Evolutionary conservation across 176 grass and related monocot genomes (phyloP).

Genomic region (Chrysopogon serrulatus): DNA sequence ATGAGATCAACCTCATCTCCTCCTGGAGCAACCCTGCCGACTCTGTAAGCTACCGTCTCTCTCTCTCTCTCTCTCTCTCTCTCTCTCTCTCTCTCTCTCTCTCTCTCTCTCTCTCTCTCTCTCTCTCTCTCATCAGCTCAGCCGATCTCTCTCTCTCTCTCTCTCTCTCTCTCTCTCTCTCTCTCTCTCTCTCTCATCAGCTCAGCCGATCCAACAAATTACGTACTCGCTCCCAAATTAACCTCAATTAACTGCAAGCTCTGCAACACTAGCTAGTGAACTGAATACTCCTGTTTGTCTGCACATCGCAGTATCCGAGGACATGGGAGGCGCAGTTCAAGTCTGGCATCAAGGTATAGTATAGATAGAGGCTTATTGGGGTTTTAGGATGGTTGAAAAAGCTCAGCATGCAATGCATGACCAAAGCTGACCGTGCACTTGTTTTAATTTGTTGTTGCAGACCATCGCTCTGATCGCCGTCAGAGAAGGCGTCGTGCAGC

Average conservation of each 20-base stretch:
- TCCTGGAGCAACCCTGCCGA: conserved; percentile 93
- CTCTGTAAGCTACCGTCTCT: conserved; percentile 41
- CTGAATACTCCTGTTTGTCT: background rate
- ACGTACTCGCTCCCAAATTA: too few species aligned
- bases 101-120: too few species aligned
- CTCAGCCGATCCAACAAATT: background rate
- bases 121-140: too few species aligned
- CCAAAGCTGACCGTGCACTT: background rate
- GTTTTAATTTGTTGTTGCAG: conserved; percentile 32
- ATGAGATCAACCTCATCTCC: conserved; percentile 68
- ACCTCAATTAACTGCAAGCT: background rate
- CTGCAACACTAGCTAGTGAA: background rate
- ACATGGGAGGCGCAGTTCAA: conserved; percentile 92
- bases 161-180: too few species aligned
- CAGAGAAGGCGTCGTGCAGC: conserved; percentile 90
- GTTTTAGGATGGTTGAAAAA: too few species aligned
- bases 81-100: too few species aligned
- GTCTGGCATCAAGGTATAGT: conserved; percentile 82
- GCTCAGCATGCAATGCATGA: background rate
- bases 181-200: too few species aligned
- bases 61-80: too few species aligned
- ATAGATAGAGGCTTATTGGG: background rate
- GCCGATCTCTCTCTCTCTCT: too few species aligned
- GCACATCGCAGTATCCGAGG: conserved; percentile 53
- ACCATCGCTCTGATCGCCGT: conserved; percentile 85